Conservation (phyloP, 176 grass and related monocot species). For the Phoenix roebelenii region DNA sequence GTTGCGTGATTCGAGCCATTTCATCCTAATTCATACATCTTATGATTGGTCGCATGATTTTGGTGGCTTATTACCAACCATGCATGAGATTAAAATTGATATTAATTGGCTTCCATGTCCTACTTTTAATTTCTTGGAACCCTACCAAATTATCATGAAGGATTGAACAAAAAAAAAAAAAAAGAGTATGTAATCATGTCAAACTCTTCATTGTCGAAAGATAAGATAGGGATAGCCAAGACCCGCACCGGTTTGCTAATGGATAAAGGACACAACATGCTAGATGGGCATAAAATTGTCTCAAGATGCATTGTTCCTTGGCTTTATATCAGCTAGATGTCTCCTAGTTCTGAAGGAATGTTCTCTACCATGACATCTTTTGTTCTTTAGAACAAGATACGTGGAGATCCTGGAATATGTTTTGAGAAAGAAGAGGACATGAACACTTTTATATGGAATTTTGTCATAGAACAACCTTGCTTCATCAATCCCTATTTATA, state of each 20-base stretch:
- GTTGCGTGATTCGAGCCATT: neutral
- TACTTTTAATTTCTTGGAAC: no score
- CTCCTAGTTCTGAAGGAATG: neutral
- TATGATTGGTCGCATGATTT: constrained; percentile 6
- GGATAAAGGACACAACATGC: constrained; percentile 70
- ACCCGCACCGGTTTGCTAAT: constrained; percentile 40
- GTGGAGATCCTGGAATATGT: constrained; percentile 8
- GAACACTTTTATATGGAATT: constrained; percentile 3
- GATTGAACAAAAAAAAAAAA: neutral
- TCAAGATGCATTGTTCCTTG: constrained; percentile 6
- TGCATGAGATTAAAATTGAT: neutral
- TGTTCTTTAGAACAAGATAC: constrained; percentile 6
- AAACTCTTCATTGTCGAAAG: neutral
- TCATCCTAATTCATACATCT: constrained; percentile 1
- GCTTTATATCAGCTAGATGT: constrained; percentile 44
- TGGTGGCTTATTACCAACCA: neutral
- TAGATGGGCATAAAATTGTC: neutral
- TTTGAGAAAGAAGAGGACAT: neutral
- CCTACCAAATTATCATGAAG: neutral
- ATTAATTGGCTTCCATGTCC: neutral
- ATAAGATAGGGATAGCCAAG: constrained; percentile 15
- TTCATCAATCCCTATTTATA: neutral
- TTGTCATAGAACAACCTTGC: neutral
- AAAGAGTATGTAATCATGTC: neutral
- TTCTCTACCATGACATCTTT: constrained; percentile 2